Conservation (phyloP, 2,329 filamentous ascomycete species). For the Sporothrix curviconia region DNA sequence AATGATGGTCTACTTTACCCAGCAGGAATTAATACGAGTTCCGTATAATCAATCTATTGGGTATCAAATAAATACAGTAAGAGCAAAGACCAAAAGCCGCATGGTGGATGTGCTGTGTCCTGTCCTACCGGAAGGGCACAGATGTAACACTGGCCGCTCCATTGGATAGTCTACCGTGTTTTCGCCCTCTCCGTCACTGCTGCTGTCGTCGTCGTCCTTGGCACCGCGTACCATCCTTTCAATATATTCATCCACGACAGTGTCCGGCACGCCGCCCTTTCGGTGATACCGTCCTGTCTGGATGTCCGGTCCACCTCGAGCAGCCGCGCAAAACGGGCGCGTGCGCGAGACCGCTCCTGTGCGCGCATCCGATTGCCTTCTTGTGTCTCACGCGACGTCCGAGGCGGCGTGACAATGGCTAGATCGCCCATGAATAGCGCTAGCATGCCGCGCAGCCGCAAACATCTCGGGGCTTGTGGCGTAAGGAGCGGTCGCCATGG, state of each 20-base stretch:
- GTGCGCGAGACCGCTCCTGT: conserved; percentile 33
- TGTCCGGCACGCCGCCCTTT: conserved; percentile 9
- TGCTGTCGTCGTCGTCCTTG: not conserved
- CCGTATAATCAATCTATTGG: not conserved
- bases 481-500: conserved; percentile 65
- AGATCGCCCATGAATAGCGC: conserved; percentile 71
- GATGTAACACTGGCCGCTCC: no score
- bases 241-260: conserved; percentile 13
- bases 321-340: conserved; percentile 33
- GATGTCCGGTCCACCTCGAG: conserved; percentile 21
- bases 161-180: conserved; percentile 25
- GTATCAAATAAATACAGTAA: not conserved
- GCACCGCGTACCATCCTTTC: not conserved
- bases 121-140: conserved; percentile 25
- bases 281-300: conserved; percentile 8
- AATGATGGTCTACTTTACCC: not conserved
- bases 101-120: no score
- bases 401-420: conserved; percentile 35
- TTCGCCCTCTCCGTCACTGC: conserved; percentile 22
- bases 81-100: no score
- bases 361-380: conserved; percentile 30
- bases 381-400: conserved; percentile 22
- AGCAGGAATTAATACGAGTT: no score
- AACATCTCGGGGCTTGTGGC: conserved; percentile 58
- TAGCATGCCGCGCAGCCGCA: conserved; percentile 67